Conservation (phyloP, 2,329 filamentous ascomycete genomes). For the Emericellopsis atlantica region DNA sequence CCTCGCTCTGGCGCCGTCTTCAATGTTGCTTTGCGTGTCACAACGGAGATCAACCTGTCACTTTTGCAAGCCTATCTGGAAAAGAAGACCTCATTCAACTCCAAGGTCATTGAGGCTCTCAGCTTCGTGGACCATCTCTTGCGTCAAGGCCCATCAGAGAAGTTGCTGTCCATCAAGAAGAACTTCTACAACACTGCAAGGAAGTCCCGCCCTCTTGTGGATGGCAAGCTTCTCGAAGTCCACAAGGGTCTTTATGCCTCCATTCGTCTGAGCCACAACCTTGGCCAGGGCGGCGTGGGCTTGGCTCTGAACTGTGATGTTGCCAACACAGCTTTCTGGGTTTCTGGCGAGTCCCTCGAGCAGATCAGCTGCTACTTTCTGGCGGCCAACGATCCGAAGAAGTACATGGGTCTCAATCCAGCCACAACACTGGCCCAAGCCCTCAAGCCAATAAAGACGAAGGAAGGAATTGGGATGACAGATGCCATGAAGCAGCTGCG, state of each 20-base stretch:
- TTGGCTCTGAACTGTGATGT: constrained; percentile 83
- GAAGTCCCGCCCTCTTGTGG: constrained; percentile 38
- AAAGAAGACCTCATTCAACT: constrained; percentile 47
- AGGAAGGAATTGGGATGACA: constrained; percentile 13
- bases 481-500: constrained; percentile 42
- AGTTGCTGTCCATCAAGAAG: constrained; percentile 61
- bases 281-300: constrained; percentile 36
- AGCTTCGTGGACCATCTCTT: constrained; percentile 88
- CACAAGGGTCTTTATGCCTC: constrained; percentile 86
- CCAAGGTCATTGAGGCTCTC: constrained; percentile 62
- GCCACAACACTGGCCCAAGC: constrained; percentile 11
- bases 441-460: constrained; percentile 20
- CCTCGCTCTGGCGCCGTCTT: constrained; percentile 21
- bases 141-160: constrained; percentile 61
- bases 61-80: constrained; percentile 55
- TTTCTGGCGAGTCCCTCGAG: constrained; percentile 22
- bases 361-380: constrained; percentile 21
- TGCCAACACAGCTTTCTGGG: constrained; percentile 85
- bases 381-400: constrained; percentile 13
- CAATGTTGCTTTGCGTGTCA: constrained; percentile 48
- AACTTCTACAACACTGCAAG: constrained; percentile 60
- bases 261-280: constrained; percentile 56
- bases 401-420: constrained; percentile 11
- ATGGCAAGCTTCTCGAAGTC: constrained; percentile 49
- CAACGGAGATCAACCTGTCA: constrained; percentile 56